These are phyloP conservation scores for Aspergillus fumigatiaffinis DNA, from an alignment of 2,329 filamentous ascomycete genomes.

Conservation along the genomic window DNA sequence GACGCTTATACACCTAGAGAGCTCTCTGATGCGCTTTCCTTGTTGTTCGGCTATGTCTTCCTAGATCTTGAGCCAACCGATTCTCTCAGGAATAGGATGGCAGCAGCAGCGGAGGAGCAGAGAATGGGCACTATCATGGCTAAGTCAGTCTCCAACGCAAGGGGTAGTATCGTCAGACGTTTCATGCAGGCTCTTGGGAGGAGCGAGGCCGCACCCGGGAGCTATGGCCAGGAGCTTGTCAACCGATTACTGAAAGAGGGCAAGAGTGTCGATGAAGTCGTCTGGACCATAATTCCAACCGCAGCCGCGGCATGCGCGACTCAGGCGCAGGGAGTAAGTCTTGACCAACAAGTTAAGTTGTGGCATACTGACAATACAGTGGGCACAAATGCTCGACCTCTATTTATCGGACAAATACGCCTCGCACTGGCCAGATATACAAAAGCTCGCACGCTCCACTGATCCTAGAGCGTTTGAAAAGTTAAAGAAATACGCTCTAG, in stretches of 20 bases:
- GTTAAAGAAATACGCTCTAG: slow-evolving; percentile 10
- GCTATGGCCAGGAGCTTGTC: slow-evolving; percentile 5
- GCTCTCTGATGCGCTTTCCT: slow-evolving; percentile 2
- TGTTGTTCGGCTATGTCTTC: slow-evolving; percentile 8
- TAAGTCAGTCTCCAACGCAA: background rate
- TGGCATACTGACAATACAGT: slow-evolving; percentile 2
- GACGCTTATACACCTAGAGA: background rate
- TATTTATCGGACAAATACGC: slow-evolving; percentile 9
- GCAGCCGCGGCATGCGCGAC: slow-evolving; percentile 9
- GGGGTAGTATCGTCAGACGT: background rate
- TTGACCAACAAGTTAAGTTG: background rate
- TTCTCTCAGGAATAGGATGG: slow-evolving; percentile 1
- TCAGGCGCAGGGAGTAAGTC: slow-evolving; percentile 10
- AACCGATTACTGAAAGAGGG: slow-evolving; percentile 3
- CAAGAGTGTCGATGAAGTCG: slow-evolving; percentile 6
- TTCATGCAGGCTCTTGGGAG: background rate
- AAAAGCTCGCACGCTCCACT: background rate
- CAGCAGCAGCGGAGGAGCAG: background rate
- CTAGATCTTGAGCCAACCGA: slow-evolving; percentile 6
- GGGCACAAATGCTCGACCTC: slow-evolving; percentile 10
- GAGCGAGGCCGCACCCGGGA: background rate
- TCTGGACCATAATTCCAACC: slow-evolving; percentile 10
- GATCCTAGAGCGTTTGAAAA: slow-evolving; percentile 5
- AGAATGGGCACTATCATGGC: slow-evolving; percentile 6
- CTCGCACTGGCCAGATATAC: slow-evolving; percentile 8